A percentile compares a stretch with the other conserved stretches of the same genome.
Evolutionary conservation across 2,329 filamentous ascomycete species (phyloP).

Genomic region (Westerdykella ornata): DNA sequence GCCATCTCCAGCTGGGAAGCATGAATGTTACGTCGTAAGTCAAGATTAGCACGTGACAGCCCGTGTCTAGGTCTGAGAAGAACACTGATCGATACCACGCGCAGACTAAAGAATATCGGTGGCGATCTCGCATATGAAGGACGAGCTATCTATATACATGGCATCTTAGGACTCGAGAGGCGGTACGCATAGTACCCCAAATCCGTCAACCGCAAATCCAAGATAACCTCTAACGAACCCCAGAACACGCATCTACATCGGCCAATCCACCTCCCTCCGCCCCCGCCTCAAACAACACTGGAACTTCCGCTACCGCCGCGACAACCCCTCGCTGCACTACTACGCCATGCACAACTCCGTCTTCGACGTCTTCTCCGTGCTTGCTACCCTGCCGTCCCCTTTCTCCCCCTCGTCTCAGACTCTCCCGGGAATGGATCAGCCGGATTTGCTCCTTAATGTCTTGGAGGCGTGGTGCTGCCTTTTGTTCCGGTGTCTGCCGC

Average conservation of each 20-base stretch:
- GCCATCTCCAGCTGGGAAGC: conserved; percentile 13
- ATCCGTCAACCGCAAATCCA: not conserved
- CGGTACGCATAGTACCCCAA: no score
- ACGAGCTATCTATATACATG: conserved; percentile 23
- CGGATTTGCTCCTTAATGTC: conserved; percentile 25
- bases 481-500: conserved; percentile 24
- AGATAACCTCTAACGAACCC: not conserved
- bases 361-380: conserved; percentile 23
- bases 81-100: not conserved
- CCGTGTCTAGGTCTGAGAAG: not conserved
- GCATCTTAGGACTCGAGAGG: conserved; percentile 20
- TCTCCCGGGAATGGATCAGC: conserved; percentile 22
- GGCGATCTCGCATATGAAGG: conserved; percentile 20
- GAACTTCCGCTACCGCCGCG: conserved; percentile 32
- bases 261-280: conserved; percentile 25
- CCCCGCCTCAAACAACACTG: conserved; percentile 25
- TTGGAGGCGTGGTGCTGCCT: conserved; percentile 35
- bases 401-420: conserved; percentile 5
- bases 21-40: conserved; percentile 15
- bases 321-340: conserved; percentile 31
- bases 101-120: conserved; percentile 15
- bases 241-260: conserved; percentile 25
- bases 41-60: not conserved
- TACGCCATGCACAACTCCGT: conserved; percentile 25
- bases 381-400: conserved; percentile 14